Percentiles rank a stretch among this genome's conserved stretches.
Evolutionary conservation across 108 stramenopile species (phyloP).

Genomic region (Nitzschia sp.): DNA sequence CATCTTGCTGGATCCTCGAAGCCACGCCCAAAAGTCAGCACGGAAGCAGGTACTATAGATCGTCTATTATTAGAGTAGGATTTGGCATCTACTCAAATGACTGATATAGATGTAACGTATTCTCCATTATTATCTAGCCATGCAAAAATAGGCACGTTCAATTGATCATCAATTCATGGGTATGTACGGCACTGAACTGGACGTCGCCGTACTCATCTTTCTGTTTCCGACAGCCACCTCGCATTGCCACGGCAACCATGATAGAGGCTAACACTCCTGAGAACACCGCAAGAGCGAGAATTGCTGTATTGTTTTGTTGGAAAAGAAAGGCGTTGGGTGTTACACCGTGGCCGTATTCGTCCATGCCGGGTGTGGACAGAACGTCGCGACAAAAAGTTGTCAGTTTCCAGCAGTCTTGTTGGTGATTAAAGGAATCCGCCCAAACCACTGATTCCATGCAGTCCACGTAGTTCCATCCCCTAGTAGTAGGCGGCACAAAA

Average conservation of each 20-base stretch:
- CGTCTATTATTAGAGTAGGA: neutral
- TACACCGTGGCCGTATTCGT: conserved; percentile 29
- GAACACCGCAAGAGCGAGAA: conserved; percentile 6
- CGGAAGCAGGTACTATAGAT: conserved; percentile 2
- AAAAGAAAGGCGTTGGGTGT: neutral
- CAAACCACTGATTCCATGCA: conserved; percentile 54
- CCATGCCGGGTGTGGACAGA: conserved; percentile 23
- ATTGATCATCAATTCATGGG: conserved; percentile 11
- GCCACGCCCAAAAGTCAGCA: neutral
- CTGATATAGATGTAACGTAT: too few species aligned
- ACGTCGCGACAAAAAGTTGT: conserved; percentile 54
- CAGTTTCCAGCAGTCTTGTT: conserved; percentile 47
- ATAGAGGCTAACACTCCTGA: conserved; percentile 20
- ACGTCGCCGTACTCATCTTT: conserved; percentile 24
- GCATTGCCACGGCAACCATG: conserved; percentile 18
- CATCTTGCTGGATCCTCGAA: conserved; percentile 24
- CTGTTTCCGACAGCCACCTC: conserved; percentile 10
- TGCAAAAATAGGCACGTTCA: neutral
- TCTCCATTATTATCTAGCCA: neutral
- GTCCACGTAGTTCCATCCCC: conserved; percentile 70
- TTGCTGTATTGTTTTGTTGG: neutral
- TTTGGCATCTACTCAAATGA: neutral
- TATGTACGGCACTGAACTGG: conserved; percentile 15
- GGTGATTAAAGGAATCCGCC: conserved; percentile 20
- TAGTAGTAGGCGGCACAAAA: neutral